Percentiles rank a stretch among this genome's conserved stretches.
phyloP scores from a whole-genome alignment of 1,139 yeast species.

The Suhomyces bolitotheri region DNA sequence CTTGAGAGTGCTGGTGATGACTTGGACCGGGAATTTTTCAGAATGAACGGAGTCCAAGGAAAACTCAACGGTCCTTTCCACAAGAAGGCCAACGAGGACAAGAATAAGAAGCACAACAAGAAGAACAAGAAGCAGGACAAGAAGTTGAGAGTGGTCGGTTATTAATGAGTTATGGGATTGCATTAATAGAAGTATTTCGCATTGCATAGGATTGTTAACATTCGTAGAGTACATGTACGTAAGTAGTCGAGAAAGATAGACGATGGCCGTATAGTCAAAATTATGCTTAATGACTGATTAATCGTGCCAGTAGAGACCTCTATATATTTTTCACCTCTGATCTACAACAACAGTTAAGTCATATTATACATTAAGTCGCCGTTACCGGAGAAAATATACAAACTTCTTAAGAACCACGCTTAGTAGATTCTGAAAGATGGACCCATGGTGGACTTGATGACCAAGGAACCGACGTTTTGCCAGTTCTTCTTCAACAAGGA shows the following conservation, averaged over 20 bases:
- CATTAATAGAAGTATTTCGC: slow-evolving; percentile 4
- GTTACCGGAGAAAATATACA: no score
- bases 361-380: no score
- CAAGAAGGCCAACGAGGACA: slow-evolving; percentile 31
- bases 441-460: slow-evolving; percentile 99
- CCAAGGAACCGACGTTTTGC: slow-evolving; percentile 99
- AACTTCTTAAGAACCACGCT: slow-evolving; percentile 31
- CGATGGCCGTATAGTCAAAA: no score
- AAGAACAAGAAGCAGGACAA: slow-evolving; percentile 68
- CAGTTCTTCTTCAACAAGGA: slow-evolving; percentile 99
- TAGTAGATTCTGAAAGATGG: slow-evolving; percentile 99
- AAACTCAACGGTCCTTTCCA: slow-evolving; percentile 74
- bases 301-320: no score
- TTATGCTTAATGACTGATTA: no score
- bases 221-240: no score
- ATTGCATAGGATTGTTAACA: neutral
- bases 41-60: slow-evolving; percentile 64
- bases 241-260: no score
- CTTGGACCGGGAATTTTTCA: slow-evolving; percentile 81
- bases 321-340: no score
- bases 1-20: slow-evolving; percentile 76
- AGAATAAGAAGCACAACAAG: slow-evolving; percentile 71
- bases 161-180: slow-evolving; percentile 20
- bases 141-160: slow-evolving; percentile 45
- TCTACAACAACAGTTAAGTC: no score